These are phyloP conservation scores for Heimioporus sp. DNA, from an alignment of 768 basidiomycete species.

Conservation along the genomic window DNA sequence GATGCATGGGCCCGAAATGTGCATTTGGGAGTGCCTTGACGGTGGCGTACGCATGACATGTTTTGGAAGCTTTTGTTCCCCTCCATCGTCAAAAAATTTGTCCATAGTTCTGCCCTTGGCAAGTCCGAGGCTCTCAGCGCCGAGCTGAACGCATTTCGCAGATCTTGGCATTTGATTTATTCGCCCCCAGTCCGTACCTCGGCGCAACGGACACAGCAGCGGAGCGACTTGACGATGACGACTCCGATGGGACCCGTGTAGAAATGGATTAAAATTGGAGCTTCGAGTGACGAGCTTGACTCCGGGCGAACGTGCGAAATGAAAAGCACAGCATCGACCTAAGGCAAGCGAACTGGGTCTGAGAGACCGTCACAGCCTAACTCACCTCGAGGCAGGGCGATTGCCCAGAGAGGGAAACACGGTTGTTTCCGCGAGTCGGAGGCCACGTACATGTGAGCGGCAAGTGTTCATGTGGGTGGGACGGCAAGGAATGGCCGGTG, in stretches of 20 bases:
- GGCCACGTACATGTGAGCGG: background rate
- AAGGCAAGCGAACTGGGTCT: too few species aligned
- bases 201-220: slow-evolving; percentile 13
- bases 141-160: slow-evolving; percentile 2
- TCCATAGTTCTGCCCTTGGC: background rate
- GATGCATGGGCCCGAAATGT: background rate
- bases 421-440: too few species aligned
- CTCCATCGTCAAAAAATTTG: background rate
- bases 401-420: background rate
- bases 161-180: slow-evolving; percentile 3
- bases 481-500: slow-evolving; percentile 28
- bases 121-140: slow-evolving; percentile 7
- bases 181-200: too few species aligned
- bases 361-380: background rate
- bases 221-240: slow-evolving; percentile 4
- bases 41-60: background rate
- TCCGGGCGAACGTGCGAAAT: too few species aligned
- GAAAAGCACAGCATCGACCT: slow-evolving; percentile 4
- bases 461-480: background rate
- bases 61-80: background rate
- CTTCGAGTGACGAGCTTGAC: too few species aligned
- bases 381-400: background rate
- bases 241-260: background rate
- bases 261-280: too few species aligned
- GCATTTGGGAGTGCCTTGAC: background rate